Evolutionary conservation across 1,139 yeast species (phyloP), one percentile per base, ranked within the genome.

Genomic region (Debaryomycetaceae sp.): DNA sequence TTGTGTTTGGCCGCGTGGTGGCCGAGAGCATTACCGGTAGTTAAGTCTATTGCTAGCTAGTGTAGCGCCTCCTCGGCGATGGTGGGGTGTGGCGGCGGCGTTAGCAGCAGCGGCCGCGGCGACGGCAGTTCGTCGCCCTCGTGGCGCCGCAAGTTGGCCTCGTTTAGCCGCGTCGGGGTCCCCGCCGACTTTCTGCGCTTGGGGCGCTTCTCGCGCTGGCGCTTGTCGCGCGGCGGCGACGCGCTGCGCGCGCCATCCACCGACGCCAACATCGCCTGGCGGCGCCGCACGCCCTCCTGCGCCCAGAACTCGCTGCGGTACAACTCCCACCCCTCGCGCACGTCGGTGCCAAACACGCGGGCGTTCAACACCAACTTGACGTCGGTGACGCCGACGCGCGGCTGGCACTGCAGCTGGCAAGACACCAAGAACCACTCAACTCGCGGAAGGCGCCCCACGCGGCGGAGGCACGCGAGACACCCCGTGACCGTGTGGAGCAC

Each of bases 271-370:
- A 70, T 53, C 25, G 58, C 54, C 30, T 64, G 62, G 25, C 86
- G 62, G 43, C 89, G 62, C 44, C 94, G 70, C 5, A 79, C 76
- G 2, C 88, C 83, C 52, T 88, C 96, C 44, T 83, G 71, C 19
- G 78, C 76, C 96, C 97, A 91, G 50, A 88, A 91, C 51, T 89
- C 96, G 46, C 85, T 85, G 36, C 98, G 62, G 48, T 89, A 91
- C 28, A 86, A 57, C 48, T 91, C 98, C 98, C 98, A 91, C 9
- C 89, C 93, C 51, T 89, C 96, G 42, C 96, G 69, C 3, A 84
- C 76, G 35, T 84, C 93, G 0, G 91, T 78, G 38, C 77, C 76
- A 54, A 89, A 91, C 1, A 80, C 80, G 33, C 96, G 65, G 1
- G 96, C 83, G 38, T 83, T 82, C 35, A 91, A 62, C 3, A 85